Conservation (phyloP, 179 eudicot species). For the Silene vulgaris region DNA sequence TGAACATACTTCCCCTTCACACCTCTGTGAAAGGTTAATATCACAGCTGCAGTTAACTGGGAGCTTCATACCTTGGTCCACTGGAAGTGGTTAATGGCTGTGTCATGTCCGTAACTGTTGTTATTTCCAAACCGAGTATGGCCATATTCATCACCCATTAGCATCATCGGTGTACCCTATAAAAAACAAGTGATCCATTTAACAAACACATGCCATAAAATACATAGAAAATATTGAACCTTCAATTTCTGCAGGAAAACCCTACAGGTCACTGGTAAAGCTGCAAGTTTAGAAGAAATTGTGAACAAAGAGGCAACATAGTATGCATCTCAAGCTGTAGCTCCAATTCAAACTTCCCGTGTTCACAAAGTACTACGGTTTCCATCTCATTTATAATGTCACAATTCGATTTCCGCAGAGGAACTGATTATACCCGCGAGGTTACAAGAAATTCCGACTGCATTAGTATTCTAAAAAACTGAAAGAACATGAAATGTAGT, state of each 20-base stretch:
- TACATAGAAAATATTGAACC: neutral
- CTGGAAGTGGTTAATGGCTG: slow-evolving; percentile 77
- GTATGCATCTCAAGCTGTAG: neutral
- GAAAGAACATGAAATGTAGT: neutral
- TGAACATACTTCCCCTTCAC: neutral
- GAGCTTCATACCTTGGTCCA: slow-evolving; percentile 65
- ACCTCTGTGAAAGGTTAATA: neutral
- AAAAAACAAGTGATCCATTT: slow-evolving; percentile 7
- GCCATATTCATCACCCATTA: slow-evolving; percentile 98
- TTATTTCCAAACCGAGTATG: slow-evolving; percentile 96
- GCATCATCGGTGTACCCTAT: slow-evolving; percentile 98
- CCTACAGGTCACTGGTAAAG: neutral
- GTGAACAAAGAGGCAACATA: neutral
- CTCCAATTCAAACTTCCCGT: neutral
- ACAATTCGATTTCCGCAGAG: neutral
- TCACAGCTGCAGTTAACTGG: slow-evolving; percentile 13
- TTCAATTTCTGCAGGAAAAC: neutral
- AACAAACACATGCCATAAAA: slow-evolving; percentile 1
- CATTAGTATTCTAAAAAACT: neutral
- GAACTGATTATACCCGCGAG: neutral
- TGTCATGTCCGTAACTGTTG: slow-evolving; percentile 96
- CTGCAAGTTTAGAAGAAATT: neutral
- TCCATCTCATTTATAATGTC: neutral
- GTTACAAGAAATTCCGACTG: neutral
- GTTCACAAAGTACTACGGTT: too few species aligned